phyloP scores from a whole-genome alignment of 2,329 filamentous ascomycete genomes.

The Fusarium brevicatenulatum region DNA sequence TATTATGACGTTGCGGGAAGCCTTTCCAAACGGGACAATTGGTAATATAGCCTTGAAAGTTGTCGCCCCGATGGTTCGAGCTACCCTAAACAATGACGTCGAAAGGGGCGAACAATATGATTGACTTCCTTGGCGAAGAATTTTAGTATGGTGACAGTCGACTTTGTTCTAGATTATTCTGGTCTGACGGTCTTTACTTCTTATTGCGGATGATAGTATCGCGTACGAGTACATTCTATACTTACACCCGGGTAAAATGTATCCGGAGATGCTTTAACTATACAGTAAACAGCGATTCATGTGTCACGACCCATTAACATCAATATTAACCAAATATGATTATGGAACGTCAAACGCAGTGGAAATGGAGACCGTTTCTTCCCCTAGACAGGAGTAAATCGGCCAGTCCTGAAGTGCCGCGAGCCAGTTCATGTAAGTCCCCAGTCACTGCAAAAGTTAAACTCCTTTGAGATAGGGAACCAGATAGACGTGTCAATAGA shows the following conservation, averaged over 20 bases:
- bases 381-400: not conserved
- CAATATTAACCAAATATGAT: not conserved
- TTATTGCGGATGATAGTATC: not conserved
- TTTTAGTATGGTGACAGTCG: not conserved
- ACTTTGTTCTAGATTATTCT: not conserved
- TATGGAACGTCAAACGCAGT: not conserved
- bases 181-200: not conserved
- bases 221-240: not conserved
- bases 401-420: not conserved
- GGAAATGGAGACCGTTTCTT: no score
- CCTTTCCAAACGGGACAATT: not conserved
- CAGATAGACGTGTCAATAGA: not conserved
- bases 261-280: not conserved
- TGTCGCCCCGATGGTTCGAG: not conserved
- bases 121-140: not conserved
- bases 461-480: not conserved
- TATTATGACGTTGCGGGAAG: no score
- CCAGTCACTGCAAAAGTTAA: not conserved
- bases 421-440: not conserved
- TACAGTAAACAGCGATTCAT: not conserved
- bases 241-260: not conserved
- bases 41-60: not conserved
- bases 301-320: not conserved
- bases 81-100: constrained; percentile 9
- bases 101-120: not conserved